phyloP scores from a whole-genome alignment of 192 early-diverging fungal species.

The Coemansia umbellata region DNA sequence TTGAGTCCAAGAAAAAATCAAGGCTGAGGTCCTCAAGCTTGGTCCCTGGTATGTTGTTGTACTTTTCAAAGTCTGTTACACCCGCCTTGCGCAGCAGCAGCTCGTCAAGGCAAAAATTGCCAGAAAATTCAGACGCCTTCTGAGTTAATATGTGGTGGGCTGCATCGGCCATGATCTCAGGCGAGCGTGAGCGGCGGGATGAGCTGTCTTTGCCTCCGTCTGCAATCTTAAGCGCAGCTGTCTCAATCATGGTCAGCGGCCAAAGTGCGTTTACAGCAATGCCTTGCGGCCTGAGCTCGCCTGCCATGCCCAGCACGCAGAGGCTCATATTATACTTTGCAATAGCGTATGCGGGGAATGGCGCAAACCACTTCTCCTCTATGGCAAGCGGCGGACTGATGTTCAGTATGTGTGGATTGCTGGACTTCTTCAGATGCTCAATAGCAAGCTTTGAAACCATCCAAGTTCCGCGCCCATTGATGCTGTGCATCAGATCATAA shows the following conservation, averaged over 20 bases:
- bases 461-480: conserved; percentile 80
- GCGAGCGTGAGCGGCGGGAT: conserved; percentile 22
- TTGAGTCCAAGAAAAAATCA: conserved; percentile 63
- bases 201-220: conserved; percentile 4
- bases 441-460: conserved; percentile 66
- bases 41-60: conserved; percentile 57
- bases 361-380: conserved; percentile 64
- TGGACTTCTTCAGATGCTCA: conserved; percentile 62
- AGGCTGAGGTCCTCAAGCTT: conserved; percentile 54
- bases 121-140: conserved; percentile 52
- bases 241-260: conserved; percentile 78
- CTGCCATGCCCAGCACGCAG: conserved; percentile 69
- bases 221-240: conserved; percentile 58
- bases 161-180: conserved; percentile 80
- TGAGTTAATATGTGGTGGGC: conserved; percentile 63
- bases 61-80: conserved; percentile 67
- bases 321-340: conserved; percentile 76
- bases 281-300: conserved; percentile 61
- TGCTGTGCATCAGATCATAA: conserved; percentile 72
- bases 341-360: conserved; percentile 64
- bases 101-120: conserved; percentile 80
- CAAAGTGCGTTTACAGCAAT: conserved; percentile 76
- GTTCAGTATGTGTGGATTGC: conserved; percentile 75
- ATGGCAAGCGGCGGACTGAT: conserved; percentile 69
- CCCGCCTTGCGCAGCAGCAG: conserved; percentile 67